Evolutionary conservation across 495 filamentous ascomycete genomes (phyloP).

Genomic region (Penicillium arizonense): DNA sequence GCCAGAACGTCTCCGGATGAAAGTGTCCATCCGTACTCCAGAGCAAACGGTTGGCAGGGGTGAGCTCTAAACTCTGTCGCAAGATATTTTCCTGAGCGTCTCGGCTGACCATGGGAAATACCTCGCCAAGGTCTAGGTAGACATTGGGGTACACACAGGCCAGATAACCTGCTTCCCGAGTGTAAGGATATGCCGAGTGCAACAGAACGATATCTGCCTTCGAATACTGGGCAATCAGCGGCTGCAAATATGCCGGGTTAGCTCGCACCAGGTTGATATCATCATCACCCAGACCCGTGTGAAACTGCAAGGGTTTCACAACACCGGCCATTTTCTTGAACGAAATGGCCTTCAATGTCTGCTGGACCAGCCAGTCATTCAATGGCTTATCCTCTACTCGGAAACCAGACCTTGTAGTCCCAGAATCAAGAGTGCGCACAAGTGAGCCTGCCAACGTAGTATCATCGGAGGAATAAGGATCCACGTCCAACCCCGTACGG

Average conservation of each 20-base stretch:
- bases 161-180: slow-evolving; percentile 77
- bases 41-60: slow-evolving; percentile 72
- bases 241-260: slow-evolving; percentile 76
- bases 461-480: slow-evolving; percentile 28
- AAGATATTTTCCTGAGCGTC: slow-evolving; percentile 76
- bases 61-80: slow-evolving; percentile 71
- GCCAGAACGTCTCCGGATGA: slow-evolving; percentile 79
- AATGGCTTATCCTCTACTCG: slow-evolving; percentile 62
- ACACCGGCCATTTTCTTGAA: slow-evolving; percentile 19
- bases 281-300: slow-evolving; percentile 83
- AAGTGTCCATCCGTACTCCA: slow-evolving; percentile 87
- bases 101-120: slow-evolving; percentile 79
- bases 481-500: slow-evolving; percentile 65
- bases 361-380: slow-evolving; percentile 64
- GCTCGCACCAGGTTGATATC: slow-evolving; percentile 69
- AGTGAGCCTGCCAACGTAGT: slow-evolving; percentile 30
- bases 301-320: slow-evolving; percentile 80
- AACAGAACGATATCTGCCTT: slow-evolving; percentile 75
- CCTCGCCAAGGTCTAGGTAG: slow-evolving; percentile 82
- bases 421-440: slow-evolving; percentile 25
- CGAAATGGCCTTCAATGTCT: slow-evolving; percentile 33
- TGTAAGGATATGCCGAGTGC: slow-evolving; percentile 84
- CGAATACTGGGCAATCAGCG: slow-evolving; percentile 67
- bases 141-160: slow-evolving; percentile 78
- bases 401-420: slow-evolving; percentile 29